Base-by-base conservation (phyloP, 495 filamentous ascomycete species). In the Trichocladium antarcticum region DNA sequence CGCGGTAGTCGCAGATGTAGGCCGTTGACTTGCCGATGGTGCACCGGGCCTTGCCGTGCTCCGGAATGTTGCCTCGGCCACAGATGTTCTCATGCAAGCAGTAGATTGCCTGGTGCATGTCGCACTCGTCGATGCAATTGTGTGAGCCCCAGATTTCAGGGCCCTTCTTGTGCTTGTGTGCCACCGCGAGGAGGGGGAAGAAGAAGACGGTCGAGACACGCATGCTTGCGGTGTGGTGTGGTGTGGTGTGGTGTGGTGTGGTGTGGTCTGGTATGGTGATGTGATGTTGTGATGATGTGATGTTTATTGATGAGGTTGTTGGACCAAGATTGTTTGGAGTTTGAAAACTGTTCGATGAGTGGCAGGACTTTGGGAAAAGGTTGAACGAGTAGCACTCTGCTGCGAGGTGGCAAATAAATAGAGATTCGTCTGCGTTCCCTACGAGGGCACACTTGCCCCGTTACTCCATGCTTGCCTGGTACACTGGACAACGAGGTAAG, bases 31-130 rank as follows among this genome's bases (percentile, higher is more conserved):
- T 24, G 12, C 45, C 45, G 44, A 56, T 52, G 17, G 54, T 56
- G 54, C 54, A 56, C 5, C 54, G 54, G 20, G 50, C 39, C 49
- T 49, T 49, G 39, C 49, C 44, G 28, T 42, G 34, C 27, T 27
- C 20, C 12, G 49, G 49, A 0, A 56, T 38, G 37, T 31, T 37
- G 10, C 54, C 27, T 11, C 43, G n/a, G 8, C 22, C 5, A 40
- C 54, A 56, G 36, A 56, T 41, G 16, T 52, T 16, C 10, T 45
- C 45, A 14, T 51, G 44, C 12, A 56, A 34, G 43, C 54, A 56
- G 29, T 48, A 31, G 37, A 56, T 56, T 32, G 54, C 54, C 16
- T 56, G 49, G 42, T 56, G 40, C 54, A 56, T 56, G 22, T 56
- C 44, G 22, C 28, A 45, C 34, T 51, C 49, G 37, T 51, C 44